A percentile compares a stretch with the other conserved stretches of the same genome.
These are phyloP conservation scores for Cercospora sp. DNA, from an alignment of 2,329 filamentous ascomycete genomes.

Conservation along the genomic window DNA sequence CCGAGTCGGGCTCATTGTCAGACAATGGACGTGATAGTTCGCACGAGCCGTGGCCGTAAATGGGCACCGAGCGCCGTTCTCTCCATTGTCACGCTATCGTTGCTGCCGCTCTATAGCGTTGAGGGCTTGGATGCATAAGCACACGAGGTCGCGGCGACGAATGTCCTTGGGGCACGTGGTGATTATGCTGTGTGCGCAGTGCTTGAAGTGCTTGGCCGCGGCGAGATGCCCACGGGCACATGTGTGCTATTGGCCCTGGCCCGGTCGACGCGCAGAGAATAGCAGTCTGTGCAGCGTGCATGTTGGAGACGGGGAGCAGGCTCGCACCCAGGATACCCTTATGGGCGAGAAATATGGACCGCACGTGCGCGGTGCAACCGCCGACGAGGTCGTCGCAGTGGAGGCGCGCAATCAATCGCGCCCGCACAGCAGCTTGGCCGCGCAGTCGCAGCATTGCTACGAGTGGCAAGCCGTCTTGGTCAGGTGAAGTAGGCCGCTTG, in stretches of 20 bases:
- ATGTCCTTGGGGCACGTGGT: not conserved
- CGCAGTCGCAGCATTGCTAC: not conserved
- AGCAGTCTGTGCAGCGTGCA: too few species aligned
- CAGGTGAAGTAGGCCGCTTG: slow-evolving; percentile 1
- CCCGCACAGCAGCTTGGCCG: not conserved
- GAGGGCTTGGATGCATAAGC: not conserved
- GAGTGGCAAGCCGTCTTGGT: not conserved
- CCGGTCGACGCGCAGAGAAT: too few species aligned
- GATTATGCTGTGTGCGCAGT: not conserved
- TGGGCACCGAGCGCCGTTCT: not conserved
- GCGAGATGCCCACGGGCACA: not conserved
- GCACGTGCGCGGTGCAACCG: not conserved
- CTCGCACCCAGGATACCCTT: not conserved
- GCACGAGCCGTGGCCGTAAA: not conserved
- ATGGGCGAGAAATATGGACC: not conserved
- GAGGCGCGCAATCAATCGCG: not conserved
- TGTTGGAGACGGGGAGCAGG: not conserved
- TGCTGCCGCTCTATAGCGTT: not conserved
- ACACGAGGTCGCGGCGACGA: not conserved
- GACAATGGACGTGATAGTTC: not conserved
- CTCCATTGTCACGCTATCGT: not conserved
- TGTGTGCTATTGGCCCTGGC: too few species aligned
- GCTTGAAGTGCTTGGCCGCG: not conserved
- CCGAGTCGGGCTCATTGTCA: not conserved
- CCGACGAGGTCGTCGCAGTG: not conserved